These are phyloP conservation scores for Hypoxylon rubiginosum DNA, from an alignment of 2,329 filamentous ascomycete genomes.

Conservation along the genomic window DNA sequence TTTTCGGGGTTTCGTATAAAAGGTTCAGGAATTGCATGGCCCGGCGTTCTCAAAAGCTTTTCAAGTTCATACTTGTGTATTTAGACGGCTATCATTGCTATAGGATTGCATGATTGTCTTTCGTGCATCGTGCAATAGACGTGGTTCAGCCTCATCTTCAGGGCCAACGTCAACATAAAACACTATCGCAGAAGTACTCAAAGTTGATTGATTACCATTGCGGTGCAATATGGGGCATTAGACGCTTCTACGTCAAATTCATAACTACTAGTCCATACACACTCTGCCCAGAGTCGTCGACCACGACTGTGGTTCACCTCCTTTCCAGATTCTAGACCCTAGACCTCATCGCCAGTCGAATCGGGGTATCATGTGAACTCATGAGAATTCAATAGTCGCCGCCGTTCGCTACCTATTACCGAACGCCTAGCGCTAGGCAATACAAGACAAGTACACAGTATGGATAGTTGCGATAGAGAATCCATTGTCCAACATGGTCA, in stretches of 20 bases:
- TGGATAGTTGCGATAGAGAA: not conserved
- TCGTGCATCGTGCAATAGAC: constrained; percentile 14
- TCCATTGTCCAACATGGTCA: not conserved
- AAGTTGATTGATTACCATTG: not conserved
- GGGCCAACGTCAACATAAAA: not conserved
- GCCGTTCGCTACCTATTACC: constrained; percentile 18
- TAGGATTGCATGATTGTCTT: constrained; percentile 1
- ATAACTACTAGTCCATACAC: constrained; percentile 21
- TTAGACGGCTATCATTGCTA: constrained; percentile 6
- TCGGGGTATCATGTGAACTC: constrained; percentile 41
- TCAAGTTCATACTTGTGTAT: constrained; percentile 12
- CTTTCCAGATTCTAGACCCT: constrained; percentile 33
- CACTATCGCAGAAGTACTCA: not conserved
- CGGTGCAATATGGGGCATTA: constrained; percentile 8
- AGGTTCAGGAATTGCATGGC: constrained; percentile 38
- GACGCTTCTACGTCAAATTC: constrained; percentile 6
- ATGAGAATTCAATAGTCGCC: constrained; percentile 37
- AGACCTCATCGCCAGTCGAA: constrained; percentile 27
- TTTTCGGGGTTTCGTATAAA: constrained; percentile 4
- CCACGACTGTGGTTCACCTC: constrained; percentile 35
- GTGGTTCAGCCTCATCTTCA: not conserved
- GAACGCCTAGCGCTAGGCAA: constrained; percentile 7
- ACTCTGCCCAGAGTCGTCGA: constrained; percentile 25
- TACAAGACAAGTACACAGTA: not conserved
- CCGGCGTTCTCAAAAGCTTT: constrained; percentile 41